phyloP scores from a whole-genome alignment of 192 early-diverging fungal species.

The Allomyces arbusculus region DNA sequence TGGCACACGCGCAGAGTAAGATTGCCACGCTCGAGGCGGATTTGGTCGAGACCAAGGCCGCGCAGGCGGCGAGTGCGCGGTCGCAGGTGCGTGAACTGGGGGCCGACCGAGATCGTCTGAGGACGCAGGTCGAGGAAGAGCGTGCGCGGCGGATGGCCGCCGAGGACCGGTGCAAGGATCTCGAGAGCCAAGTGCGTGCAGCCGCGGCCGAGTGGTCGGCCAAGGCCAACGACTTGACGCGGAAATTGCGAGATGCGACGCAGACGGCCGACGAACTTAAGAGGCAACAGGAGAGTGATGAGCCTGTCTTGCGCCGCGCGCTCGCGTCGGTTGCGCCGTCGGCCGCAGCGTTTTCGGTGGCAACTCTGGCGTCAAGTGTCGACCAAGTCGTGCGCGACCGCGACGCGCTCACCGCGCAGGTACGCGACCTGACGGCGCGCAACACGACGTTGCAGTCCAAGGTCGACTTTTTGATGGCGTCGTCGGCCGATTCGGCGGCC shows the following conservation, averaged over 20 bases:
- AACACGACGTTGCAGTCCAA: constrained; percentile 1
- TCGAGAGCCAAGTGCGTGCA: neutral
- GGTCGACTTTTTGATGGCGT: neutral
- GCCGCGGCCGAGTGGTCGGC: neutral
- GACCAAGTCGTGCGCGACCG: neutral
- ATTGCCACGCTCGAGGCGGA: constrained; percentile 8
- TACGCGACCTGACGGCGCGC: neutral
- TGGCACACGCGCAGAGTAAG: constrained; percentile 4
- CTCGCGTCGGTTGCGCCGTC: neutral
- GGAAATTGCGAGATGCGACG: no score
- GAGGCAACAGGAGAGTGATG: neutral
- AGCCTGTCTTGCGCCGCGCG: neutral
- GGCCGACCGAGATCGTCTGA: neutral
- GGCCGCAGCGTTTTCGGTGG: neutral
- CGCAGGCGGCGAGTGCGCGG: neutral
- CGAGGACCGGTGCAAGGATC: neutral
- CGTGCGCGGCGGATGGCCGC: neutral
- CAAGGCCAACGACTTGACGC: no score
- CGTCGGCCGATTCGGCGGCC: constrained; percentile 1
- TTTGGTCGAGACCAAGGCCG: neutral
- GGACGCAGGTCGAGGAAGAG: neutral
- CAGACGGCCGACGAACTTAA: no score
- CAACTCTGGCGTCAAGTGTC: neutral
- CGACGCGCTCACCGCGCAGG: neutral
- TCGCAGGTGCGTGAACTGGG: neutral